phyloP scores from a whole-genome alignment of 164 flowering plant species.

The Kingdonia uniflora region DNA sequence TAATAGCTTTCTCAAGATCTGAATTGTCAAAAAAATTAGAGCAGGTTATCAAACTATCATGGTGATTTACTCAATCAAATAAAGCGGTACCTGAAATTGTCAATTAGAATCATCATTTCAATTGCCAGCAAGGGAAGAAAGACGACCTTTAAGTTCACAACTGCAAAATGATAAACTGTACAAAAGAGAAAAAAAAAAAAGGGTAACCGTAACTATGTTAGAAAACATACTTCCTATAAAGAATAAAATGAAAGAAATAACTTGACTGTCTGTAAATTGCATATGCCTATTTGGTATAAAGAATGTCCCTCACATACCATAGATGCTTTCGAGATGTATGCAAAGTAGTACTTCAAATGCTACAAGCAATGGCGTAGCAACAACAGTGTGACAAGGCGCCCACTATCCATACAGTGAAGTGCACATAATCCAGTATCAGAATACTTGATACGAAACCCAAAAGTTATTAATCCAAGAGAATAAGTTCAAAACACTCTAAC shows the following conservation, averaged over 20 bases:
- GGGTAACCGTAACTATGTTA: not conserved
- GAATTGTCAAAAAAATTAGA: too few relatives aligned
- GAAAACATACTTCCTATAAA: not conserved
- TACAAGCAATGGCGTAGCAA: conserved; percentile 76
- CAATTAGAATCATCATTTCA: conserved; percentile 63
- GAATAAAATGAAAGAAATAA: too few relatives aligned
- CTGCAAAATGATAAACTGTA: conserved; percentile 31
- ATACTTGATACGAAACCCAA: too few relatives aligned
- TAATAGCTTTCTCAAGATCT: too few relatives aligned
- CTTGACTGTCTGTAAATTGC: too few relatives aligned
- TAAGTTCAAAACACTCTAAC: too few relatives aligned
- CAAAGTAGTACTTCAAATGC: conserved; percentile 91
- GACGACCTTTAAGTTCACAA: conserved; percentile 77
- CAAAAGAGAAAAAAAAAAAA: not conserved
- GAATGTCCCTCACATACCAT: conserved; percentile 34
- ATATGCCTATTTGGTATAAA: not conserved
- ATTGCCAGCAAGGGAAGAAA: conserved; percentile 79
- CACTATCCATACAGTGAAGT: conserved; percentile 43
- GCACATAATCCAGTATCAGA: too few relatives aligned
- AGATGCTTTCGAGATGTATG: conserved; percentile 67
- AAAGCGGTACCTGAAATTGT: conserved; percentile 70
- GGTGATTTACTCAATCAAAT: not conserved
- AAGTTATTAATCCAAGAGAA: too few relatives aligned
- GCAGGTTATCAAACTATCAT: too few relatives aligned
- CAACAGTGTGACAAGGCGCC: conserved; percentile 96